Conservation (phyloP, 345 rosid genomes). For the Bruguiera gymnorhiza region DNA sequence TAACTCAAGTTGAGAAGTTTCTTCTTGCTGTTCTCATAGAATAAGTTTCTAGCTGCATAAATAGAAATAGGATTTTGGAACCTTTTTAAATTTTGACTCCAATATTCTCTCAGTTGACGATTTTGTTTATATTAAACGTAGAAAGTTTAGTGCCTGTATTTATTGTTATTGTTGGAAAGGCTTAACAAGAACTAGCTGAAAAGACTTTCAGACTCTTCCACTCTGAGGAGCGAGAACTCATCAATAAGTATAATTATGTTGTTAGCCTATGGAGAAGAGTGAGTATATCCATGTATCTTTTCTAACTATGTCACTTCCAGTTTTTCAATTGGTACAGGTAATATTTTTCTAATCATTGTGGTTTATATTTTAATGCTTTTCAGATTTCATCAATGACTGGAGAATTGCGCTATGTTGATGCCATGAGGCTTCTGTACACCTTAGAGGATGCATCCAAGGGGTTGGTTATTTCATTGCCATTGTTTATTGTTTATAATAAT, state of each 20-base stretch:
- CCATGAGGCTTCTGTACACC: conserved; percentile 64
- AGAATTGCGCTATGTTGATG: conserved; percentile 76
- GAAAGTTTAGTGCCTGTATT: too few relatives aligned
- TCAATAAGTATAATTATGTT: conserved; percentile 80
- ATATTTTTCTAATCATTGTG: background rate
- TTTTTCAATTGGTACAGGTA: background rate
- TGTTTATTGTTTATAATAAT: conserved; percentile 4
- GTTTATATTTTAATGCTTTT: conserved; percentile 10
- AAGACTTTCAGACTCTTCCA: conserved; percentile 66
- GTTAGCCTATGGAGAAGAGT: conserved; percentile 91
- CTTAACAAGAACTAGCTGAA: conserved; percentile 65
- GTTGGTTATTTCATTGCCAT: conserved; percentile 35
- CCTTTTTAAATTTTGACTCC: too few relatives aligned
- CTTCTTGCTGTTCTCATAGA: background rate
- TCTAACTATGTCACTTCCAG: background rate
- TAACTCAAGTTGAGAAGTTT: background rate
- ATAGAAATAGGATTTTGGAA: background rate
- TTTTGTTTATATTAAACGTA: too few relatives aligned
- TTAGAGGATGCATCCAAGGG: conserved; percentile 73
- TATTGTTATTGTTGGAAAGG: background rate
- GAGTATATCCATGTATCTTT: conserved; percentile 27
- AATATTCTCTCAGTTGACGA: too few relatives aligned
- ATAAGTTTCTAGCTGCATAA: background rate
- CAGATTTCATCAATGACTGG: conserved; percentile 77
- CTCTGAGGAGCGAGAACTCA: conserved; percentile 67